Base-by-base conservation (phyloP, 108 stramenopile genomes). In the Cyclotella choctawhatcheeana region DNA sequence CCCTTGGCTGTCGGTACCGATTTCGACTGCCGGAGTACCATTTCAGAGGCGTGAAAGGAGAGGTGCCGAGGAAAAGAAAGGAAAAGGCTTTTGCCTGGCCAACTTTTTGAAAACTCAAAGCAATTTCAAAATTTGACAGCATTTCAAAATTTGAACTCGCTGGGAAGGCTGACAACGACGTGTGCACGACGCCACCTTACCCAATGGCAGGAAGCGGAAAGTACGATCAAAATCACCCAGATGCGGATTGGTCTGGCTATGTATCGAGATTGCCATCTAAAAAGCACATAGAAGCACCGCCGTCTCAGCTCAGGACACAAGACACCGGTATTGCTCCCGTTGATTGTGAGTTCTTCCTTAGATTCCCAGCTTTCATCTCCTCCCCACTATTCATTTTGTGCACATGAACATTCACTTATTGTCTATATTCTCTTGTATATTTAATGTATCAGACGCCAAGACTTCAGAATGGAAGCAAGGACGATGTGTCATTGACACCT, bases 221-320 rank as follows among this genome's bases (percentile, higher is more conserved):
- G 22, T 60, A 24, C 22, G 78, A 80, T 29, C 83, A 74, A 18
- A 20, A 26, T 24, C 69, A 84, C 51, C 78, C 69, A 13, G 67
- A 79, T 56, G 81, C 81, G 17, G 86, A 86, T 44, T 86, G 86
- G 86, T 74, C 76, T n/a, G 86, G 86, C 13, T 69, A 51, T 44
- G 77, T 79, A 7, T 17, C 76, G 8, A 25, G 58, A 0, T 30
- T 53, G 22, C 31, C 58, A 45, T 66, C 65, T 25, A 71, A 77
- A 44, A 71, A 68, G 48, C 84, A 84, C 48, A 48, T 68, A 5
- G 34, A 62, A 12, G 53, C 40, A 31, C 73, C 51, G 26, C 80
- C 72, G 7, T 56, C 47, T 2, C 70, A 77, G 31, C 69, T 83
- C 55, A 56, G 31, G n/a, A 21, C 50, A 18, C 10, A 45, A 37